Conservation (phyloP, 78 protist species). For the Pigoraptor vietnamica region DNA sequence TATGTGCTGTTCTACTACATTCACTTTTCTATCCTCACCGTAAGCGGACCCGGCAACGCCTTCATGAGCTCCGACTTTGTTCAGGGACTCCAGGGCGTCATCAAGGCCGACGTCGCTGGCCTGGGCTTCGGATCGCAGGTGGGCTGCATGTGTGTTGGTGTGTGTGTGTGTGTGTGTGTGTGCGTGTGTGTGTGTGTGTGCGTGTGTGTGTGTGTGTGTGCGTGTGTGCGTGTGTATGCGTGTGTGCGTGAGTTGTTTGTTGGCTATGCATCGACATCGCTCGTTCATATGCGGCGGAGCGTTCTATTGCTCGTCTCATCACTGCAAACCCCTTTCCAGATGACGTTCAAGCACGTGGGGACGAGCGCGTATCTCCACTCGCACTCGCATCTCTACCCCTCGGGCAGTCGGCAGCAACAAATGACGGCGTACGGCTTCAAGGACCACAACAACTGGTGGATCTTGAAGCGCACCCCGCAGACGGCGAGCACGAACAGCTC, state of each 20-base stretch:
- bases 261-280: too few species aligned
- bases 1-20: neutral
- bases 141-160: too few species aligned
- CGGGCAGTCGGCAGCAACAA: slow-evolving; percentile 9
- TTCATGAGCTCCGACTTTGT: slow-evolving; percentile 15
- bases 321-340: too few species aligned
- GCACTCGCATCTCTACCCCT: neutral
- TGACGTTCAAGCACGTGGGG: neutral
- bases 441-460: slow-evolving; percentile 27
- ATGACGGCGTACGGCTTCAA: neutral
- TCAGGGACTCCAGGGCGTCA: neutral
- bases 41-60: slow-evolving; percentile 10
- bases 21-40: neutral
- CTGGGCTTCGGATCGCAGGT: neutral
- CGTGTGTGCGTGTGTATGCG: too few species aligned
- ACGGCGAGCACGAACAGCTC: too few species aligned
- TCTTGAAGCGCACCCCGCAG: neutral
- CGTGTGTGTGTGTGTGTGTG: too few species aligned
- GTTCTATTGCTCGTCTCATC: too few species aligned
- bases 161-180: too few species aligned
- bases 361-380: neutral
- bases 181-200: too few species aligned
- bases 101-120: neutral
- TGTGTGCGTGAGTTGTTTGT: too few species aligned
- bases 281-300: too few species aligned